Conservation (phyloP, 495 filamentous ascomycete species). For the Talaromyces thailandensis region DNA sequence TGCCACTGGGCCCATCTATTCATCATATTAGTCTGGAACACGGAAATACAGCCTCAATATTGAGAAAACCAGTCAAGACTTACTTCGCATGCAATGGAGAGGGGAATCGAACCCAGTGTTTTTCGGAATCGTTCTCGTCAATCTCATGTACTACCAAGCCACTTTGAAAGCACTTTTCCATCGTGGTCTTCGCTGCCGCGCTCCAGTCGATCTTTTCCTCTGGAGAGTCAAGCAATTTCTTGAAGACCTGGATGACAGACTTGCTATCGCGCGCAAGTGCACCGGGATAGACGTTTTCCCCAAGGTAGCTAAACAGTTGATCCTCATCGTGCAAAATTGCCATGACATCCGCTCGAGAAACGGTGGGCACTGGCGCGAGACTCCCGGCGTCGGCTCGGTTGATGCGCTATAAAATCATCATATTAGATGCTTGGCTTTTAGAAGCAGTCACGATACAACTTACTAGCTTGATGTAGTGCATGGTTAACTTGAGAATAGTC, state of each 20-base stretch:
- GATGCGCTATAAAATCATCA: background rate
- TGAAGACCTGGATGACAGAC: background rate
- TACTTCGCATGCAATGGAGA: constrained; percentile 38
- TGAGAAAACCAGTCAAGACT: background rate
- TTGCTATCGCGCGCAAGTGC: background rate
- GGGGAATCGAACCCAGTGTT: background rate
- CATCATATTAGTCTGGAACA: background rate
- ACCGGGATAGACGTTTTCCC: background rate
- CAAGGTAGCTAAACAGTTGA: background rate
- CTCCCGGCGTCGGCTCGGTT: background rate
- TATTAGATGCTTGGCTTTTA: background rate
- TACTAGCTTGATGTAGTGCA: constrained; percentile 2
- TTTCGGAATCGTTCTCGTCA: background rate
- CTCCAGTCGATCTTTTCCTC: background rate
- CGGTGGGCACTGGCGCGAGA: background rate
- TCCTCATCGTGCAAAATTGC: background rate
- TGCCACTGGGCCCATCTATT: constrained; percentile 1
- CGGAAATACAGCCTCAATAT: background rate
- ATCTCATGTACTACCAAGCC: background rate
- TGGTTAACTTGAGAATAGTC: background rate
- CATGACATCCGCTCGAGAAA: background rate
- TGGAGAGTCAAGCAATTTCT: background rate
- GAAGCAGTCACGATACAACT: background rate
- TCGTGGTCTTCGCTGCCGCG: background rate
- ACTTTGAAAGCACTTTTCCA: background rate